Conservation (phyloP, 2,329 filamentous ascomycete genomes). For the Trichoderma sp. region DNA sequence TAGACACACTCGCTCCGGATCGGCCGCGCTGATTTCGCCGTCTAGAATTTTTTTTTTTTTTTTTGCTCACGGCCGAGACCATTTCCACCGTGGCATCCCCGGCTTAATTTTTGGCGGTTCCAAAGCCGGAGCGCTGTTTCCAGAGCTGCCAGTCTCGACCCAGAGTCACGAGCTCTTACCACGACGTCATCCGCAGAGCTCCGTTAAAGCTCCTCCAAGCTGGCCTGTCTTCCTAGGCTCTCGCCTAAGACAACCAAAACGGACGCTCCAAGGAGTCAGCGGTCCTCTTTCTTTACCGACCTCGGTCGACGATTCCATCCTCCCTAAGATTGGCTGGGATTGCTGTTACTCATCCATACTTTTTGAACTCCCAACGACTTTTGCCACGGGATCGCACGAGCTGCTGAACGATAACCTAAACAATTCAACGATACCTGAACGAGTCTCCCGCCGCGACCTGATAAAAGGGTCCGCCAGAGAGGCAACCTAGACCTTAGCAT, state of each 20-base stretch:
- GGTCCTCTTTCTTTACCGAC: slow-evolving; percentile 47
- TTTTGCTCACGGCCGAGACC: not conserved
- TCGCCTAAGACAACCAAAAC: slow-evolving; percentile 44
- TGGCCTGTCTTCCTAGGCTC: slow-evolving; percentile 25
- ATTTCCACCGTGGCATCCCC: slow-evolving; percentile 21
- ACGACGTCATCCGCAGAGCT: slow-evolving; percentile 24
- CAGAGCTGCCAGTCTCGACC: slow-evolving; percentile 20
- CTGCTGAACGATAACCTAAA: not conserved
- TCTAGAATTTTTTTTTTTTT: slow-evolving; percentile 6
- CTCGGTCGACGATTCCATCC: slow-evolving; percentile 52
- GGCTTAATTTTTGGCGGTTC: slow-evolving; percentile 9
- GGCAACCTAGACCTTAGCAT: slow-evolving; percentile 19
- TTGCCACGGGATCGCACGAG: not conserved
- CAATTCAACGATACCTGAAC: not conserved
- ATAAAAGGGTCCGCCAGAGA: slow-evolving; percentile 24
- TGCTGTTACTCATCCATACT: slow-evolving; percentile 1
- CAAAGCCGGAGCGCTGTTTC: slow-evolving; percentile 17
- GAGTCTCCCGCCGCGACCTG: slow-evolving; percentile 5
- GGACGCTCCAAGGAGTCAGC: slow-evolving; percentile 47
- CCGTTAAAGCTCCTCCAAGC: slow-evolving; percentile 25
- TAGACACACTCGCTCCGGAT: slow-evolving; percentile 8
- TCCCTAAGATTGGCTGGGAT: slow-evolving; percentile 41
- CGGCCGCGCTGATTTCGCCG: slow-evolving; percentile 16
- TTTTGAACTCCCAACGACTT: not conserved
- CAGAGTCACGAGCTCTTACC: slow-evolving; percentile 20